These are phyloP conservation scores for Boletus vinaceobasis DNA, from an alignment of 768 basidiomycete species.

Conservation along the genomic window DNA sequence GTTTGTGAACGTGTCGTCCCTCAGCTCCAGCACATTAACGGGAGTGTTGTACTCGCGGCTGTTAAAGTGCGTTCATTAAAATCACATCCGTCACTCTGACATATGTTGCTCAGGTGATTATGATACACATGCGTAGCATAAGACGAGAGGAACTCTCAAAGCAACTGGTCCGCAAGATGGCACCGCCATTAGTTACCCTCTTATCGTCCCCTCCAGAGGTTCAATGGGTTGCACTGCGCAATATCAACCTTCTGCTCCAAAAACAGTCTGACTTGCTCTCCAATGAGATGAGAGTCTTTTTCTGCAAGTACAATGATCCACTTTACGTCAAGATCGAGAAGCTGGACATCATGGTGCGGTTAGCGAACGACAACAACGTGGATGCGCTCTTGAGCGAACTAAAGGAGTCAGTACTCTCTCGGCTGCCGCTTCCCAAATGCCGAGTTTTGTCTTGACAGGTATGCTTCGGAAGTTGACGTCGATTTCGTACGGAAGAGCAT, in stretches of 20 bases:
- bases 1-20: conserved; percentile 98
- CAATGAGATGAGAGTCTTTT: conserved; percentile 98
- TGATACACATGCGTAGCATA: conserved; percentile 92
- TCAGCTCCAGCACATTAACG: conserved; percentile 97
- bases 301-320: conserved; percentile 99
- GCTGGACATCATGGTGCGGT: conserved; percentile 94
- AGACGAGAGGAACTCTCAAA: conserved; percentile 79
- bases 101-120: conserved; percentile 65
- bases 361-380: conserved; percentile 88
- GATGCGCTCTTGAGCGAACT: conserved; percentile 93
- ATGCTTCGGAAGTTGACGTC: conserved; percentile 96
- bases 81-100: neutral
- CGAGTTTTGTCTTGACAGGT: conserved; percentile 45
- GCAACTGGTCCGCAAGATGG: conserved; percentile 92
- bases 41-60: conserved; percentile 93
- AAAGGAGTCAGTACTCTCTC: conserved; percentile 70
- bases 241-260: conserved; percentile 94
- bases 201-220: conserved; percentile 96
- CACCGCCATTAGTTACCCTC: conserved; percentile 91
- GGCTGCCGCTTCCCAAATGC: neutral
- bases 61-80: conserved; percentile 64
- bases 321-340: conserved; percentile 99
- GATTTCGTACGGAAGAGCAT: conserved; percentile 96
- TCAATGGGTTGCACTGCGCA: conserved; percentile 96
- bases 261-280: conserved; percentile 86